Evolutionary conservation across 2,329 filamentous ascomycete genomes (phyloP), one percentile per base, ranked within the genome.

Genomic region (Colletotrichum theobromicola): DNA sequence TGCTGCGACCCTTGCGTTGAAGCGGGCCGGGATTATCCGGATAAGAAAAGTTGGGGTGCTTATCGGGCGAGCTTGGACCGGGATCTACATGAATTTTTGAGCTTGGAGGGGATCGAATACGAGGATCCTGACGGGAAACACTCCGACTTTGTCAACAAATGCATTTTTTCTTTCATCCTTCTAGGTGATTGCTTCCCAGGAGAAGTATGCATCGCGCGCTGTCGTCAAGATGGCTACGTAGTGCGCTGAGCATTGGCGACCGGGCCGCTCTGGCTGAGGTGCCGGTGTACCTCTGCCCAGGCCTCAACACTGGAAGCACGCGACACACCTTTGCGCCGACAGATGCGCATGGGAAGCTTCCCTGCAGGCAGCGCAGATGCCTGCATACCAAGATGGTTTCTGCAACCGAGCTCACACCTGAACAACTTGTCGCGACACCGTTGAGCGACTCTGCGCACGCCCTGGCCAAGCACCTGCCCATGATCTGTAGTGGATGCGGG

Each of bases 401-500:
- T 10, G n/a, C 68, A 12, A n/a, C 67, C 26, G 21, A 75, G 34
- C 8, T 65, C 61, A 5, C 50, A 62, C 18, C 63, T 9, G 46
- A 57, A 28, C 15, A 50, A 9, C 21, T 32, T 30, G 26, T 71
- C 5, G 18, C 65, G 18, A 16, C 30, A 42, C 67, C 74, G 24
- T n/a, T 37, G 57, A 21, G n/a, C 26, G 37, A 62, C 30, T 55
- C 61, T 50, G 61, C 58, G 5, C 32, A 75, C 15, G 13, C 21
- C 9, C 28, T 58, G 60, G 60, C 30, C 34, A 70, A 77, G 77
- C 75, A 70, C 21, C 83, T 93, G 2, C 92, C 92, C 0, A 78
- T 86, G 13, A 90, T 89, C 76, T 94, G 92, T 78, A 87, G 87
- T 15, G 92, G 92, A 42, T 94, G 92, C 79, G 92, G 92, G 58